phyloP scores from a whole-genome alignment of 2,329 filamentous ascomycete genomes.

The Aspergillus amoenus region DNA sequence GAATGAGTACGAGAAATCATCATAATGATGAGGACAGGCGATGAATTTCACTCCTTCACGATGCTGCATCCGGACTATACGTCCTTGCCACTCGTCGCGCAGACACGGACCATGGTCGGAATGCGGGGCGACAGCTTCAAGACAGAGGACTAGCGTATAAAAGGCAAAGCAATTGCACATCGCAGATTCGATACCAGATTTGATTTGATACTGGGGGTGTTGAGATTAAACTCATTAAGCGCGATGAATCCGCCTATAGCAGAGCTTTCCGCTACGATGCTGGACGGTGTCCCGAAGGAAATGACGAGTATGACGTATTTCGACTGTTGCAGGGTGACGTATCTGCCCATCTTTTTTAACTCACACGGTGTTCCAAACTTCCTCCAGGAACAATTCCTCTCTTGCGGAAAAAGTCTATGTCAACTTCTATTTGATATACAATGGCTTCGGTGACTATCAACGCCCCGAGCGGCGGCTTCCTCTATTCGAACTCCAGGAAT shows the following conservation, averaged over 20 bases:
- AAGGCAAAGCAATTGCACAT: too few species aligned
- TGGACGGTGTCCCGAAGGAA: too few species aligned
- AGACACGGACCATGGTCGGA: too few species aligned
- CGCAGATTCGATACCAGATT: too few species aligned
- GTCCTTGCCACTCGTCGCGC: too few species aligned
- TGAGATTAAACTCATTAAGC: background rate
- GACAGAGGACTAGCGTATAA: too few species aligned
- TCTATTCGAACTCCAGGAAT: slow-evolving; percentile 32
- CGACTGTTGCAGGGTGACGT: slow-evolving; percentile 1
- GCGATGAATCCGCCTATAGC: background rate
- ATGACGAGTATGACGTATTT: slow-evolving; percentile 3
- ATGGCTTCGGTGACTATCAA: slow-evolving; percentile 38
- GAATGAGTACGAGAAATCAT: background rate
- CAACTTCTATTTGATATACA: background rate
- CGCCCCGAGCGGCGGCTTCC: slow-evolving; percentile 31
- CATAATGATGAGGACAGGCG: too few species aligned
- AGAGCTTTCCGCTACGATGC: background rate
- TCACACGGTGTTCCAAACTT: background rate
- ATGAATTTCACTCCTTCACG: background rate
- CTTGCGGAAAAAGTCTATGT: background rate
- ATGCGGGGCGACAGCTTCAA: too few species aligned
- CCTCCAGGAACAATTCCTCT: slow-evolving; percentile 1
- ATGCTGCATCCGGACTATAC: too few species aligned
- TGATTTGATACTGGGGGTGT: too few species aligned
- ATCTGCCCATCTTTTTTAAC: background rate